phyloP scores from a whole-genome alignment of 2,329 filamentous ascomycete genomes.

The Fusarium chlamydosporum region DNA sequence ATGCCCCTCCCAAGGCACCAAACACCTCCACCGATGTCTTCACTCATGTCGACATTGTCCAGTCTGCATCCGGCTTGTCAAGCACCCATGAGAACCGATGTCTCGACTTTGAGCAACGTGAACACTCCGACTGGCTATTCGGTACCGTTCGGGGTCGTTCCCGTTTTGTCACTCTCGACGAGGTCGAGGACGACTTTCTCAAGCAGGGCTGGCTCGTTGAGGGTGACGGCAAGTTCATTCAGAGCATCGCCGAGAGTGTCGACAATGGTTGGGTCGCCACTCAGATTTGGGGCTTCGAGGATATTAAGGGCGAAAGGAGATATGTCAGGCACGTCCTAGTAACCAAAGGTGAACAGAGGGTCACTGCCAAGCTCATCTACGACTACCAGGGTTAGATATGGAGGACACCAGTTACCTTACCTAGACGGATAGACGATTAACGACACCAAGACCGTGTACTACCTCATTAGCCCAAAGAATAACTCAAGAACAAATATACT shows the following conservation, averaged over 20 bases:
- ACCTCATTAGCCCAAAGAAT: background rate
- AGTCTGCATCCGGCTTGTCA: slow-evolving; percentile 79
- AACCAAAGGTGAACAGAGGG: slow-evolving; percentile 64
- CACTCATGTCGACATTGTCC: slow-evolving; percentile 78
- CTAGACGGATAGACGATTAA: slow-evolving; percentile 2
- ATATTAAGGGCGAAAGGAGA: slow-evolving; percentile 65
- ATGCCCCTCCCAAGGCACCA: slow-evolving; percentile 60
- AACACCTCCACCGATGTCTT: slow-evolving; percentile 58
- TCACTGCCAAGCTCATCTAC: slow-evolving; percentile 69
- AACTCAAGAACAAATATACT: slow-evolving; percentile 10
- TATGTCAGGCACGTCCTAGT: slow-evolving; percentile 68
- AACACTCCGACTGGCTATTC: slow-evolving; percentile 85
- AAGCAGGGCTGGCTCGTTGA: slow-evolving; percentile 72
- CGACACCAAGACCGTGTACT: background rate
- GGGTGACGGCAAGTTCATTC: slow-evolving; percentile 72
- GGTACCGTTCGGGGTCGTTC: slow-evolving; percentile 76
- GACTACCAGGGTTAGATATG: slow-evolving; percentile 59
- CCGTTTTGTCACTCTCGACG: slow-evolving; percentile 62
- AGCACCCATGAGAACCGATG: slow-evolving; percentile 72
- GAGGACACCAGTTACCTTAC: background rate
- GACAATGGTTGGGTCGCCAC: slow-evolving; percentile 68
- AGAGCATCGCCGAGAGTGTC: slow-evolving; percentile 71
- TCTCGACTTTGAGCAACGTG: slow-evolving; percentile 67
- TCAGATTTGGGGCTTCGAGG: slow-evolving; percentile 74
- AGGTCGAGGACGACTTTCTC: slow-evolving; percentile 69